Base-by-base conservation (phyloP, 768 basidiomycete species). In the Pleurotus giganteus region DNA sequence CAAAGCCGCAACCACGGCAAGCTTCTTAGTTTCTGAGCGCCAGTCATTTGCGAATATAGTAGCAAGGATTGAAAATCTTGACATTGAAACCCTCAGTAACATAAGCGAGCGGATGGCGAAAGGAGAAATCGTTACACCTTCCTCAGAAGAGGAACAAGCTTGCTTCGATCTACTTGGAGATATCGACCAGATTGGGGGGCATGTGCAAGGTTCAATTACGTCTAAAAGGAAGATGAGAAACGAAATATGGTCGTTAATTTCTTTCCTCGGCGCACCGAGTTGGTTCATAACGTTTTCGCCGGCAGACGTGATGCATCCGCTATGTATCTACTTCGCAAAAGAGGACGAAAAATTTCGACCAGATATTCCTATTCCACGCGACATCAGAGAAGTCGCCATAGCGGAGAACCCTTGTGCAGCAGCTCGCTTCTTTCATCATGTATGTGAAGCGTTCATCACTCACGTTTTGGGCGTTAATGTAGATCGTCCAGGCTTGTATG, bases 231-330 rank as follows among this genome's bases (percentile, higher is more conserved):
- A 65, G 21, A 60, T 63, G 60, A 26, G 55, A 19, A 61, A 61
- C 57, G 65, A 71, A 49, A 61, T 67, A 2, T 65, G 62, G 63
- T 58, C 57, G 1, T 26, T 63, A 1, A 60, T 63, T 13, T 43
- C 57, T 11, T 56, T 53, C 19, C 26, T 34, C 28, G 66, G 66
- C 21, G 62, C 64, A 21, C 65, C 65, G 12, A 51, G 57, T 1
- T 69, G 64, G 61, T 71, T 65, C 32, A 61, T 68, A 0, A 68
- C 69, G 2, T 63, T 69, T 41, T 56, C 70, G 0, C 71, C 71
- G 12, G 61, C 66, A n/a, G 70, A 71, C 44, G 57, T 31, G 4
- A 59, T 58, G 15, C 64, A 70, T 63, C 71, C 70, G 6, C 45
- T 74, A 2, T 69, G 64, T 39, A 23, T 72, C 4, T 71, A 72